These are phyloP conservation scores for sunflower (Helianthus annuus) DNA, from an alignment of 129 eudicot species.

Conservation along the genomic window DNA sequence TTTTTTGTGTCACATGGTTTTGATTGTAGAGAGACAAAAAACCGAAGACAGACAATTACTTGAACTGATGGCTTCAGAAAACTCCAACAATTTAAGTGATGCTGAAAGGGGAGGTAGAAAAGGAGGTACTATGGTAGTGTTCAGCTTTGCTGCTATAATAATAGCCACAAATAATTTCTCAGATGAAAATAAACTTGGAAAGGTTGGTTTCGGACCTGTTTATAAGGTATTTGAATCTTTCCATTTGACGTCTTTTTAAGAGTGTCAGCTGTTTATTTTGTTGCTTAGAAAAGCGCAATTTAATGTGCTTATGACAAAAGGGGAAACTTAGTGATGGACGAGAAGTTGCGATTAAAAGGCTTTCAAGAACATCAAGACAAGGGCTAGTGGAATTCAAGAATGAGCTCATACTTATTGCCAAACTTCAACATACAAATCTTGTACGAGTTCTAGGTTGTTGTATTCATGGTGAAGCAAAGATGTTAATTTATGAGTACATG, in stretches of 20 bases:
- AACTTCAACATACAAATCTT: conserved; percentile 44
- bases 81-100: conserved; percentile 11
- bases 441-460: conserved; percentile 42
- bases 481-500: conserved; percentile 43
- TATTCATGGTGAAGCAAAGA: conserved; percentile 35
- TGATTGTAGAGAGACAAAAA: conserved; percentile 29
- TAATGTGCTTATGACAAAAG: conserved; percentile 22
- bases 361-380: conserved; percentile 35
- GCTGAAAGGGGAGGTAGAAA: conserved; percentile 24
- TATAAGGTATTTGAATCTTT: conserved; percentile 34
- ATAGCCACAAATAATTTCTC: conserved; percentile 41
- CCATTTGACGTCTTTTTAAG: not conserved
- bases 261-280: too few relatives aligned
- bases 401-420: conserved; percentile 41
- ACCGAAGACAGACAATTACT: conserved; percentile 21
- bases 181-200: conserved; percentile 44
- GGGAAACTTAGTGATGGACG: conserved; percentile 36
- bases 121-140: conserved; percentile 38
- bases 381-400: conserved; percentile 43
- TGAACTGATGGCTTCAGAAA: conserved; percentile 35
- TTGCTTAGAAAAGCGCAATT: not conserved
- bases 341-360: conserved; percentile 36
- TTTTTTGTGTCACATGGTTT: not conserved
- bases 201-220: conserved; percentile 61
- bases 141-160: conserved; percentile 34